phyloP scores from a whole-genome alignment of 345 rosid genomes.

The Bruguiera parviflora region DNA sequence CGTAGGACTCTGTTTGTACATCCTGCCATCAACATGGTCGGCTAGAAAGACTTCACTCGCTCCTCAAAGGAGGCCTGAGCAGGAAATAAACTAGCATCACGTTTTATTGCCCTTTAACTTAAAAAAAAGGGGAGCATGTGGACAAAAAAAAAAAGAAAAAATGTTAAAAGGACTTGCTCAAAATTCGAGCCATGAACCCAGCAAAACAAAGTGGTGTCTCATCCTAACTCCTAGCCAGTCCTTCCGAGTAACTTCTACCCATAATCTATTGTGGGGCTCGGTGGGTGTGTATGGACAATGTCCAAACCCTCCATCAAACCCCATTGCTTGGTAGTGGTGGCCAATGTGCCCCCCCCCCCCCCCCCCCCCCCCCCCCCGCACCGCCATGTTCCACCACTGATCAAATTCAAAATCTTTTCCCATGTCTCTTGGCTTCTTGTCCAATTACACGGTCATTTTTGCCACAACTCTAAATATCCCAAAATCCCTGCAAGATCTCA shows the following conservation, averaged over 20 bases:
- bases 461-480: no score
- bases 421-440: constrained; percentile 10
- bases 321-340: background rate
- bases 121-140: background rate
- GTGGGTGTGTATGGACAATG: constrained; percentile 10
- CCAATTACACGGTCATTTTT: background rate
- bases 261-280: background rate
- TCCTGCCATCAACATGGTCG: no score
- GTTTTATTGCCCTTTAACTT: background rate
- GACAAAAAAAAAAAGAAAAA: no score
- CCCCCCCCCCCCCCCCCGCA: background rate
- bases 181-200: constrained; percentile 12
- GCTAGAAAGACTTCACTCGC: no score
- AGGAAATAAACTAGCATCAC: no score
- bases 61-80: no score
- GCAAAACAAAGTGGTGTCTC: constrained; percentile 21
- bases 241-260: background rate
- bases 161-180: background rate
- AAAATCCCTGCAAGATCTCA: no score
- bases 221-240: background rate
- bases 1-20: no score
- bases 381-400: background rate
- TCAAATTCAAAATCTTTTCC: background rate
- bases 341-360: background rate
- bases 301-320: constrained; percentile 8